Percentiles rank a stretch among this genome's conserved stretches.
phyloP scores from a whole-genome alignment of 768 basidiomycete species.

The Punctularia strigosozonata region DNA sequence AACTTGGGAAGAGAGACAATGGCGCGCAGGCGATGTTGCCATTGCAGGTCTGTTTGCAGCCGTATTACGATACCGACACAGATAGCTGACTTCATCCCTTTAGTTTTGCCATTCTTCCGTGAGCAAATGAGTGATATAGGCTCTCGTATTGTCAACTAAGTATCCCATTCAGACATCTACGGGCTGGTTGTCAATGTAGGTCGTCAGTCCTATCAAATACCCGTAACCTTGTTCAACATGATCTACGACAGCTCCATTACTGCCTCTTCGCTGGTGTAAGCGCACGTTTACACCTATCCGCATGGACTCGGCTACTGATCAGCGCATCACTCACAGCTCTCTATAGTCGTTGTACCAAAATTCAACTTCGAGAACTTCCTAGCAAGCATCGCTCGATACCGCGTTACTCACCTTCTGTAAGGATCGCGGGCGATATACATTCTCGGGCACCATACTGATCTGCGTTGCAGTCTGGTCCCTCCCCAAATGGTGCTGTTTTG shows the following conservation, averaged over 20 bases:
- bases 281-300: neutral
- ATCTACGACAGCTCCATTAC: constrained; percentile 15
- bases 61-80: neutral
- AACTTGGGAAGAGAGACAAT: constrained; percentile 25
- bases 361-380: constrained; percentile 19
- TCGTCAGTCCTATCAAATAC: neutral
- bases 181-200: constrained; percentile 17
- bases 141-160: neutral
- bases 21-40: constrained; percentile 43
- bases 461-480: constrained; percentile 17
- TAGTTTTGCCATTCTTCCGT: constrained; percentile 20
- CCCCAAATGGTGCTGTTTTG: constrained; percentile 23
- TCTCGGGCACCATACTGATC: neutral
- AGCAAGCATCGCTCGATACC: constrained; percentile 20
- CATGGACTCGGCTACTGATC: neutral
- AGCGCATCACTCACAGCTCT: constrained; percentile 8
- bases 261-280: constrained; percentile 17
- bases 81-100: constrained; percentile 3
- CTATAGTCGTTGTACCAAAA: constrained; percentile 20
- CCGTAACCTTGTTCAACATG: neutral
- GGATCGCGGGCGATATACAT: neutral
- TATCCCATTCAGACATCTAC: constrained; percentile 30
- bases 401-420: constrained; percentile 15
- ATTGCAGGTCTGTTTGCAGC: constrained; percentile 31
- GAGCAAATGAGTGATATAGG: constrained; percentile 2